These are phyloP conservation scores for Aspergillus biplanus DNA, from an alignment of 495 filamentous ascomycete genomes.

Conservation along the genomic window DNA sequence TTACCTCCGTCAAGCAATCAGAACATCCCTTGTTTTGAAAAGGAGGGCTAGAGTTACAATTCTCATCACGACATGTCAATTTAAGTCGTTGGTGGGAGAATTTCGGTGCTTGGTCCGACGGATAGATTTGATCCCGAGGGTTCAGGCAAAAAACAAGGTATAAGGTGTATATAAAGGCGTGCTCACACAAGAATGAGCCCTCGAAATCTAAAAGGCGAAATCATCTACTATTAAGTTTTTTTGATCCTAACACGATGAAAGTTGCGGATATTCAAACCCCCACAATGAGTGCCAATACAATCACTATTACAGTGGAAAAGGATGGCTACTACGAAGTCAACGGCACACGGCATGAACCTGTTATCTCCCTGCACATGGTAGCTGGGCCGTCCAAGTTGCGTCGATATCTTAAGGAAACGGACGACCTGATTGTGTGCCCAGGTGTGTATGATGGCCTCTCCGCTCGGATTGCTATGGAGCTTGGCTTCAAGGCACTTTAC, in stretches of 20 bases:
- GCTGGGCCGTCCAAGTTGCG: conserved; percentile 52
- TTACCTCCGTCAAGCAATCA: too few species aligned
- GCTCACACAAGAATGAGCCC: too few species aligned
- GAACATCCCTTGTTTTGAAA: too few species aligned
- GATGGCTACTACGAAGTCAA: conserved; percentile 46
- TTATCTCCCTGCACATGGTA: conserved; percentile 36
- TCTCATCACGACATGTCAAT: too few species aligned
- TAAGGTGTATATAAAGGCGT: too few species aligned
- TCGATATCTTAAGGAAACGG: conserved; percentile 44
- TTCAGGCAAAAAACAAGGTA: too few species aligned
- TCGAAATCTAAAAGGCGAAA: not conserved
- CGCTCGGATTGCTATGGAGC: conserved; percentile 62
- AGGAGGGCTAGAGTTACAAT: too few species aligned
- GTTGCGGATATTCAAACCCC: conserved; percentile 14
- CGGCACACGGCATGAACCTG: conserved; percentile 34
- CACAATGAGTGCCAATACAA: conserved; percentile 24
- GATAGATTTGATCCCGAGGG: too few species aligned
- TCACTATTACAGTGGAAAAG: conserved; percentile 44
- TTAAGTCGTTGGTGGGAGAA: too few species aligned
- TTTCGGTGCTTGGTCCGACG: too few species aligned
- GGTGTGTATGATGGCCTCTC: conserved; percentile 73
- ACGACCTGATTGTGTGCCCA: conserved; percentile 57
- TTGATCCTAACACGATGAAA: conserved; percentile 20
- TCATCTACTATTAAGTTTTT: conserved; percentile 5
- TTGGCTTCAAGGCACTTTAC: conserved; percentile 66